phyloP scores from a whole-genome alignment of 345 rosid species.

The Trapa incisa region DNA sequence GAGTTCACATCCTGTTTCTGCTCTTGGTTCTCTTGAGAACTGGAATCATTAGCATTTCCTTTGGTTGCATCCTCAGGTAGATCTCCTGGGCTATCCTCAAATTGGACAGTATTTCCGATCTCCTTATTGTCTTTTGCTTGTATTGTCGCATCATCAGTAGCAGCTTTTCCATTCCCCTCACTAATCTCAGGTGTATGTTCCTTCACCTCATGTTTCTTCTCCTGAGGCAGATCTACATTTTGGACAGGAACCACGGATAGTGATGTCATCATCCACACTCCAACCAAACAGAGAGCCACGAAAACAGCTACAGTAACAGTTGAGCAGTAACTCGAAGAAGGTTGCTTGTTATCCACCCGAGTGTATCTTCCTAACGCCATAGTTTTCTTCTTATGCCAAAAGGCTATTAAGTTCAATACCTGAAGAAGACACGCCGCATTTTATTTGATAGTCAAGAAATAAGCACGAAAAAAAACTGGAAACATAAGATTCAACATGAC shows the following conservation, averaged over 20 bases:
- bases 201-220: constrained; percentile 44
- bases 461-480: background rate
- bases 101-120: constrained; percentile 12
- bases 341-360: constrained; percentile 57
- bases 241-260: constrained; percentile 56
- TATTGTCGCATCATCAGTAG: constrained; percentile 23
- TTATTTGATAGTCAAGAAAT: background rate
- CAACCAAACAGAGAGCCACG: constrained; percentile 85
- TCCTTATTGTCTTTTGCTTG: constrained; percentile 13
- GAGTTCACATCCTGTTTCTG: constrained; percentile 12
- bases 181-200: constrained; percentile 30
- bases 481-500: background rate
- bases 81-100: constrained; percentile 55
- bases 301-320: constrained; percentile 66
- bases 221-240: constrained; percentile 47
- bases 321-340: constrained; percentile 64
- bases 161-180: constrained; percentile 19
- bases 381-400: background rate
- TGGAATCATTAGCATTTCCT: constrained; percentile 25
- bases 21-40: constrained; percentile 27
- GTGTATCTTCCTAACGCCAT: constrained; percentile 75
- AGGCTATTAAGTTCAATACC: background rate
- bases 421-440: background rate
- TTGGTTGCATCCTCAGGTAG: constrained; percentile 51
- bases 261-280: constrained; percentile 94